Conservation (phyloP, 352 stramenopile genomes). For the Pythium biforme region DNA sequence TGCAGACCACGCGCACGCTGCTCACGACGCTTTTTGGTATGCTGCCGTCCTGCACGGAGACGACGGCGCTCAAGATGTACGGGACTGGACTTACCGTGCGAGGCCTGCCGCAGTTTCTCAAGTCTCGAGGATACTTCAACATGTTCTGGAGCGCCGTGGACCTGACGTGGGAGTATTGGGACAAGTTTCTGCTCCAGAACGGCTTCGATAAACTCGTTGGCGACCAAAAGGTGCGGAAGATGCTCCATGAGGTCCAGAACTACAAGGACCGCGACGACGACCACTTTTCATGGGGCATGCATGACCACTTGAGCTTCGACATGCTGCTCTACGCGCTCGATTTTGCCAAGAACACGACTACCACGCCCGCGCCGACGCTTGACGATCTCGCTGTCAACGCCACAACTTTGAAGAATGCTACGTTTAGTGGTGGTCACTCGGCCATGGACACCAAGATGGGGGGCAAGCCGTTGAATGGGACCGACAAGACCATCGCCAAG, state of each 20-base stretch:
- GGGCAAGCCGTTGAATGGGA: neutral
- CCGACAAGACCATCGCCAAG: neutral
- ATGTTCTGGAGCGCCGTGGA: constrained; percentile 72
- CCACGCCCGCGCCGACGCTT: neutral
- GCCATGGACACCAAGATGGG: neutral
- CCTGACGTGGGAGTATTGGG: constrained; percentile 65
- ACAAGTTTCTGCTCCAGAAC: constrained; percentile 61
- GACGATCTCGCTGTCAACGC: neutral
- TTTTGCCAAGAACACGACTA: constrained; percentile 26
- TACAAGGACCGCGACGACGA: constrained; percentile 64
- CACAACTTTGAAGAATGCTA: neutral
- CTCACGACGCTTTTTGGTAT: constrained; percentile 73
- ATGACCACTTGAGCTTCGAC: constrained; percentile 71
- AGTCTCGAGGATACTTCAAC: constrained; percentile 65
- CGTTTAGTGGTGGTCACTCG: neutral
- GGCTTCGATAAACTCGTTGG: constrained; percentile 73
- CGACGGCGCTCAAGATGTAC: constrained; percentile 57
- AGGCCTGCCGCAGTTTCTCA: constrained; percentile 64
- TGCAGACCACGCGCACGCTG: constrained; percentile 65
- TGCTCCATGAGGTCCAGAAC: constrained; percentile 54
- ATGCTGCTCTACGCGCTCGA: constrained; percentile 71
- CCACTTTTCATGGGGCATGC: constrained; percentile 67
- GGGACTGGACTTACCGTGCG: constrained; percentile 49
- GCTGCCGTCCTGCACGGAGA: constrained; percentile 67
- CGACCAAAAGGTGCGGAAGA: constrained; percentile 59